These are phyloP conservation scores for Leishmania martiniquensis DNA, from an alignment of 208 protist species.

Conservation along the genomic window DNA sequence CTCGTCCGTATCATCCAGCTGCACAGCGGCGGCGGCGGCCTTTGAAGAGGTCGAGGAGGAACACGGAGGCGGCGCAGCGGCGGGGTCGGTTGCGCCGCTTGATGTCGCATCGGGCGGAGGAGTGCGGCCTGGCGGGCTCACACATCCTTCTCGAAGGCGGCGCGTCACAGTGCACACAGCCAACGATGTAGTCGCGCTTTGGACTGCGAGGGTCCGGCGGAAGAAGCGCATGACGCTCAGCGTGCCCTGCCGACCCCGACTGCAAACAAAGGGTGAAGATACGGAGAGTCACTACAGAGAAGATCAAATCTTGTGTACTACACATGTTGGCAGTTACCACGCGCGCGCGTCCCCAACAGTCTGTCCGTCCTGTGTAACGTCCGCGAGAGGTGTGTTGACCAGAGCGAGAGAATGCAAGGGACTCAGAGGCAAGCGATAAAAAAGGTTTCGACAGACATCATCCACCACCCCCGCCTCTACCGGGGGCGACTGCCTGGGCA, in stretches of 20 bases:
- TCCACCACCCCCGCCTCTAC: not conserved
- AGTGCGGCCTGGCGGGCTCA: not conserved
- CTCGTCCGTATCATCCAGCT: constrained; percentile 32
- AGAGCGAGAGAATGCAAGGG: constrained; percentile 19
- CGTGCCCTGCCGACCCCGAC: not conserved
- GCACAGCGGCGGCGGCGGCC: constrained; percentile 1
- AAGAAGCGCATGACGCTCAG: not conserved
- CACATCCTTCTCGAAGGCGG: not conserved
- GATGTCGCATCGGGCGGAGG: not conserved
- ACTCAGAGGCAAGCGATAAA: not conserved
- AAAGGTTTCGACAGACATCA: not conserved
- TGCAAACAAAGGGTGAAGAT: not conserved
- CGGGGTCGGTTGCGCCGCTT: not conserved
- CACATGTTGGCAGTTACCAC: not conserved
- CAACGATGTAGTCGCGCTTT: not conserved
- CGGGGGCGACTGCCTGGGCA: not conserved
- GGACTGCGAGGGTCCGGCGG: not conserved
- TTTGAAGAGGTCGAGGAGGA: not conserved
- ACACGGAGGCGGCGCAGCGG: not conserved
- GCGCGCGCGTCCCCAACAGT: not conserved
- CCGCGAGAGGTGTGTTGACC: not conserved
- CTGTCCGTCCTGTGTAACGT: not conserved
- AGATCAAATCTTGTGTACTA: not conserved
- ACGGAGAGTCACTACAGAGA: not conserved
- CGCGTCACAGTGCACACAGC: not conserved